phyloP scores from a whole-genome alignment of 345 rosid species.

The Linum usitatissimum region DNA sequence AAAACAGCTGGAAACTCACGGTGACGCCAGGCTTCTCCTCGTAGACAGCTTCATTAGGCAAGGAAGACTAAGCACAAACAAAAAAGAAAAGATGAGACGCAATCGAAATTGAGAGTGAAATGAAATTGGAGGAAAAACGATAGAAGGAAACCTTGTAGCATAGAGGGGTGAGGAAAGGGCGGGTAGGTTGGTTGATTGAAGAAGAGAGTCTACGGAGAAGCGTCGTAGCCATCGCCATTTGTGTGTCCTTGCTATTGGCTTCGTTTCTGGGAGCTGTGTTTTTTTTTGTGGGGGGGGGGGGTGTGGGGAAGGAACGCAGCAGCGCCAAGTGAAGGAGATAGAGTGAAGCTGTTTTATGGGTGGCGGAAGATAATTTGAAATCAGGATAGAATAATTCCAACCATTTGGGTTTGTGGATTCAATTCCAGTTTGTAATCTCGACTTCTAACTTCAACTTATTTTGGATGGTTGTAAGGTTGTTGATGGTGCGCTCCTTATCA shows the following conservation, averaged over 20 bases:
- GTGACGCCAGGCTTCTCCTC: conserved; percentile 67
- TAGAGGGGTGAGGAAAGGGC: conserved; percentile 62
- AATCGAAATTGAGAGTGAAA: not conserved
- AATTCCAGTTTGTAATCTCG: not conserved
- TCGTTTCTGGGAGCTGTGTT: too few species aligned
- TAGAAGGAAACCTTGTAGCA: conserved; percentile 45
- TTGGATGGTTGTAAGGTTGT: not conserved
- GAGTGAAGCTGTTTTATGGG: not conserved
- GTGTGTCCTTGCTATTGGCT: not conserved
- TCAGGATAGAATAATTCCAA: too few species aligned
- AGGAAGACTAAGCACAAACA: conserved; percentile 52
- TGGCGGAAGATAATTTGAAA: not conserved
- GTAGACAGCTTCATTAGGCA: conserved; percentile 85
- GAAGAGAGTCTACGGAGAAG: conserved; percentile 79
- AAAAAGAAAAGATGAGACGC: not conserved
- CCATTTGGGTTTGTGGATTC: not conserved
- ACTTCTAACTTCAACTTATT: too few species aligned
- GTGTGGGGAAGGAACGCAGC: not conserved
- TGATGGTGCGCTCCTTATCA: not conserved
- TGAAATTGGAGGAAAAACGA: not conserved
- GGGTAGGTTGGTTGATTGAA: conserved; percentile 61
- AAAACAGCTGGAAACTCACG: conserved; percentile 26
- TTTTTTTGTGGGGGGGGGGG: too few species aligned
- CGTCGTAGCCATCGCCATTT: conserved; percentile 91
- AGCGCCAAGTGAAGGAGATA: not conserved